A percentile compares a stretch with the other conserved stretches of the same genome.
Conservation (phyloP, 2,329 filamentous ascomycete genomes). For the Akanthomyces uredinophilus region DNA sequence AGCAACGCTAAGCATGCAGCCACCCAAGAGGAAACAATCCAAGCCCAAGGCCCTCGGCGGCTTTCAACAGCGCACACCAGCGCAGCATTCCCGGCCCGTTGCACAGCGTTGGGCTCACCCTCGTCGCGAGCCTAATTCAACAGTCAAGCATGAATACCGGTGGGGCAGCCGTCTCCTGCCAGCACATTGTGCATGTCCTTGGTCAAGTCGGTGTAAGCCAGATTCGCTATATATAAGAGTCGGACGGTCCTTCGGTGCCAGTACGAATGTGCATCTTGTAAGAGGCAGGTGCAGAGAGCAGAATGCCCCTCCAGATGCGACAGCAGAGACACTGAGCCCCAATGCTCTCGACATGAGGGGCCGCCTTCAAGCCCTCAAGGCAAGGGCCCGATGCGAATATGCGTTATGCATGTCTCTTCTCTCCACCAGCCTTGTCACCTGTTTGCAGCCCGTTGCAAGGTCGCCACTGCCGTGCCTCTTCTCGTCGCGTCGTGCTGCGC, state of each 20-base stretch:
- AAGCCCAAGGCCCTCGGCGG: neutral
- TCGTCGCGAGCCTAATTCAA: conserved; percentile 7
- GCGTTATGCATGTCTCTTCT: conserved; percentile 13
- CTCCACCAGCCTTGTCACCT: conserved; percentile 11
- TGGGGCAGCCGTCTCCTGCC: conserved; percentile 1
- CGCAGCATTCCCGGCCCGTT: neutral
- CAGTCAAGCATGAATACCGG: neutral
- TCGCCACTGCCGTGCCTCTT: neutral
- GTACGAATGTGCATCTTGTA: neutral
- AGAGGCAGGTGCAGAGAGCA: neutral
- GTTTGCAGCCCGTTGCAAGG: conserved; percentile 1
- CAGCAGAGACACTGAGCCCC: neutral
- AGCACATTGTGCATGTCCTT: conserved; percentile 10
- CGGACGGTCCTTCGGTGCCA: neutral
- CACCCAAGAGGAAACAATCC: neutral
- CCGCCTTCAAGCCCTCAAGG: neutral
- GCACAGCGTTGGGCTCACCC: conserved; percentile 7
- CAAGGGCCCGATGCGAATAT: conserved; percentile 4
- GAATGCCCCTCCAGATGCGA: conserved; percentile 1
- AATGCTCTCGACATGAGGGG: neutral
- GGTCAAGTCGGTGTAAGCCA: neutral
- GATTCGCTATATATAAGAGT: conserved; percentile 7
- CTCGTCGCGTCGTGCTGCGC: neutral
- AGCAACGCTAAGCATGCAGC: neutral
- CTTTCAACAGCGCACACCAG: neutral